Base-by-base conservation (phyloP, 169 alveolate species). In the Eimeria mitis region DNA sequence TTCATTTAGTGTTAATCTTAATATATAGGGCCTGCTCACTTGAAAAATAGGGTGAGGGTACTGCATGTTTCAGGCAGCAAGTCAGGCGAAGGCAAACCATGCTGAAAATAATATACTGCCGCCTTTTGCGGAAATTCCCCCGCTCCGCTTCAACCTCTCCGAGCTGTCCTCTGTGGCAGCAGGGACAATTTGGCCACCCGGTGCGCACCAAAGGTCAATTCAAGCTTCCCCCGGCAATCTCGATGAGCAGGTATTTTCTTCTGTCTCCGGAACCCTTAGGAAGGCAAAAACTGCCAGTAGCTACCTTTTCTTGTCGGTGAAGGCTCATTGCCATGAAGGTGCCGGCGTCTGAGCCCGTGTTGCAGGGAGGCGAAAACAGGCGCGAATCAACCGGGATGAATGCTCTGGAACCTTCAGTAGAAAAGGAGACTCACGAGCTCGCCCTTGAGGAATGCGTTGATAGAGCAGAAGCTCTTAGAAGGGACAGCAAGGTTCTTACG, bases 151-250 rank as follows among this genome's bases (percentile, higher is more conserved):
- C 63, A 85, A 21, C 92, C 2, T 63, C 34, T 37, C 40, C 19
- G 79, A 47, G 71, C n/a, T 40, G 19, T 8, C 79, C 65, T 8
- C 56, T 56, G 71, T 34, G 28, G 28, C 49, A 6, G 63, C 56
- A 40, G 61, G 42, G 81, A 59, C 79, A 13, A 63, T 85, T 13
- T 85, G 92, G 92, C 92, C 92, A 25, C 71, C 79, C 52, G 92
- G 92, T 56, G 81, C 61, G 9, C 70, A 63, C 92, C 63, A 23
- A 21, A 85, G 52, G 61, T 42, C 21, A 25, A 5, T 63, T 63
- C 40, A 25, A 16, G 47, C 49, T 47, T 40, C 19, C 9, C 42
- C 61, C 40, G 13, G 92, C 54, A n/a, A 19, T 42, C 23, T 85
- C 8, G 61, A 40, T 3, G 92, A 85, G 65, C 92, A 63, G 92